Conservation (phyloP, 495 filamentous ascomycete genomes). For the Parachaetomium inaequale region DNA sequence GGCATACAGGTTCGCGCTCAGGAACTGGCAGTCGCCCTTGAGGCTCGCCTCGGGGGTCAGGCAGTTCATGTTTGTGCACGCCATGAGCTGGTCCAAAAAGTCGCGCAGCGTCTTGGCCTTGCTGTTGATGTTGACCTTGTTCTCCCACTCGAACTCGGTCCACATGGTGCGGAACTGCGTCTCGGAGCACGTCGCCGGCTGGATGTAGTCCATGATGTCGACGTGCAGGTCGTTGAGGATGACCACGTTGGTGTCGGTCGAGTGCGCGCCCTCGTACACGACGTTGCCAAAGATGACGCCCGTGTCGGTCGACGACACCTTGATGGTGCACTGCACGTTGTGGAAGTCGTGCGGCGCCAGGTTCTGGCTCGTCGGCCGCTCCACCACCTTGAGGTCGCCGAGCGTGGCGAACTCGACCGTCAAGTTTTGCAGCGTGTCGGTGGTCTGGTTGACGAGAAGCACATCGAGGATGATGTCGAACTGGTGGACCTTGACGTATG, state of each 20-base stretch:
- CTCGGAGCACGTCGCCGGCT: conserved; percentile 93
- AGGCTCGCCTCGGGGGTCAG: conserved; percentile 93
- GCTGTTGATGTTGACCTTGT: conserved; percentile 99
- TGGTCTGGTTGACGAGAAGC: conserved; percentile 94
- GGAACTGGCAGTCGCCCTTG: conserved; percentile 96
- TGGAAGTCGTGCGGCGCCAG: conserved; percentile 92
- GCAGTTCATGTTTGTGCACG: conserved; percentile 97
- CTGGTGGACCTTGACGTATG: conserved; percentile 97
- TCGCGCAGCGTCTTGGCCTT: conserved; percentile 90
- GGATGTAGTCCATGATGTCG: conserved; percentile 99
- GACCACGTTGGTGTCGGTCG: conserved; percentile 93
- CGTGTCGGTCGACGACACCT: conserved; percentile 96
- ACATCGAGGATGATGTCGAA: conserved; percentile 99
- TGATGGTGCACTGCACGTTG: conserved; percentile 98
- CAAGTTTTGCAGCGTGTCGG: conserved; percentile 93
- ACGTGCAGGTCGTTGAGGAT: conserved; percentile 99
- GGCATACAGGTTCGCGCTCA: conserved; percentile 96
- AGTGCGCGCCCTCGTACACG: conserved; percentile 93
- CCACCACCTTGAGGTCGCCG: conserved; percentile 96
- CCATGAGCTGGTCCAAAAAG: conserved; percentile 93
- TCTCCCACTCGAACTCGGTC: conserved; percentile 99
- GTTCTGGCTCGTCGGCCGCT: conserved; percentile 93
- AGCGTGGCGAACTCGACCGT: conserved; percentile 97
- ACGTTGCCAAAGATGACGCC: conserved; percentile 99
- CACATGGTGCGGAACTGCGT: conserved; percentile 99